Evolutionary conservation across 441 rosid species (phyloP).

Genomic region (Croton setiger): DNA sequence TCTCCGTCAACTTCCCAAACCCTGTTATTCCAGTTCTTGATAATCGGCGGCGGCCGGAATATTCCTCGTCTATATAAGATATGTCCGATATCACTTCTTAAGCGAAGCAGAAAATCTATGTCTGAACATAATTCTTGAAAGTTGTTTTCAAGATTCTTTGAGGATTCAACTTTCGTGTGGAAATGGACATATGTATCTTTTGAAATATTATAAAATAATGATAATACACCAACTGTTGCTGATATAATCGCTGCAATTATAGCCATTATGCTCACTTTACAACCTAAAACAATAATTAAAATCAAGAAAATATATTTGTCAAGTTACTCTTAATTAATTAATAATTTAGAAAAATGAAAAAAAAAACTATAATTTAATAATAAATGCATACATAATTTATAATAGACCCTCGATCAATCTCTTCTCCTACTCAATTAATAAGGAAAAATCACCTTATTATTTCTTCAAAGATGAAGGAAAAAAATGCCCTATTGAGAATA

Average conservation of each 20-base stretch:
- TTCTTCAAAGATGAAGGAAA: no score
- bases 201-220: background rate
- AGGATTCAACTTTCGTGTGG: background rate
- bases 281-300: background rate
- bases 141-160: background rate
- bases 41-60: background rate
- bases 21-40: constrained; percentile 4
- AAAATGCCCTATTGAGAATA: no score
- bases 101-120: background rate
- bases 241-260: background rate
- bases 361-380: no score
- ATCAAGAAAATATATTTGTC: no score
- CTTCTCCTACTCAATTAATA: no score
- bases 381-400: no score
- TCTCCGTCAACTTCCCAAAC: background rate
- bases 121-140: background rate
- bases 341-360: no score
- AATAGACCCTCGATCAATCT: no score
- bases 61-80: background rate
- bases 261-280: background rate
- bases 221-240: background rate
- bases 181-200: constrained; percentile 7
- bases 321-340: no score
- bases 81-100: background rate
- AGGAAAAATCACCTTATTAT: no score